Conservation (phyloP, 257 asterid species). For the Lycium ferocissimum region DNA sequence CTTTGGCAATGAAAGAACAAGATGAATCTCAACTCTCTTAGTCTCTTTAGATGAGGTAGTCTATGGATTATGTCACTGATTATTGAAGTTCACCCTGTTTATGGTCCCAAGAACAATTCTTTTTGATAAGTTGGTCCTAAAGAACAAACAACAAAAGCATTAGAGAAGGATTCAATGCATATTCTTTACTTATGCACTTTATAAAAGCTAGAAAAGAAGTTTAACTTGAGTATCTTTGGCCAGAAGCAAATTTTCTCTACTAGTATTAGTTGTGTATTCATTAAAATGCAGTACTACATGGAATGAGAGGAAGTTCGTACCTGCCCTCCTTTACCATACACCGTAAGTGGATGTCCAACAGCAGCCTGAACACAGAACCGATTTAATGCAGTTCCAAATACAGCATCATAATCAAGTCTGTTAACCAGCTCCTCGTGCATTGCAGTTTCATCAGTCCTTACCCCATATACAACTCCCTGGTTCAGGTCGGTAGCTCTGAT, state of each 20-base stretch:
- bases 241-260: conserved; percentile 4
- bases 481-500: conserved; percentile 91
- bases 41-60: background rate
- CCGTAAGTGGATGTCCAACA: conserved; percentile 91
- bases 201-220: conserved; percentile 1
- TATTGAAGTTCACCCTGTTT: conserved; percentile 1
- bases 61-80: conserved; percentile 8
- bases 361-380: conserved; percentile 98
- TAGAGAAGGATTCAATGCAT: background rate
- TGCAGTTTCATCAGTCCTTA: conserved; percentile 82
- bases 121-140: background rate
- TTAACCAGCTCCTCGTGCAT: conserved; percentile 89
- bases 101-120: background rate
- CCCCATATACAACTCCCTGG: conserved; percentile 96
- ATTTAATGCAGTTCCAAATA: conserved; percentile 94
- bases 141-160: background rate
- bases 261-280: background rate
- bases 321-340: conserved; percentile 99
- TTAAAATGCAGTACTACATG: conserved; percentile 9
- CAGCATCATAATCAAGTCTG: conserved; percentile 86
- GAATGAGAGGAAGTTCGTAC: conserved; percentile 42
- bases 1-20: background rate
- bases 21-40: background rate
- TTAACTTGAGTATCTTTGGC: background rate
- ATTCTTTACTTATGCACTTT: background rate